These are phyloP conservation scores for Sanghuangporus weigelae DNA, from an alignment of 1,284 basidiomycete species.

Conservation along the genomic window DNA sequence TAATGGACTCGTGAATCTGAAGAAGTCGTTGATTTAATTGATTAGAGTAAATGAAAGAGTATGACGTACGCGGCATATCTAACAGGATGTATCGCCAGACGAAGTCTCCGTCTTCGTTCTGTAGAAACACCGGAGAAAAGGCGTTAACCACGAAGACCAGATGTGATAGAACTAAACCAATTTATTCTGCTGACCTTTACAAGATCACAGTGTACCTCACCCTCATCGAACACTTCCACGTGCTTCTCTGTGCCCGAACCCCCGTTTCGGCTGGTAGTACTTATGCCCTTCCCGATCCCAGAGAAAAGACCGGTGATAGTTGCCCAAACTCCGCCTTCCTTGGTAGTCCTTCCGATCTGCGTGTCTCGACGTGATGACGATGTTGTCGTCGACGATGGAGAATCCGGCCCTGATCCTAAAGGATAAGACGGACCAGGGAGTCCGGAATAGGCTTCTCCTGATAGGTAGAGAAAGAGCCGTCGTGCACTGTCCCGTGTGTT, in stretches of 20 bases:
- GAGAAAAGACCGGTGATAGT: slow-evolving; percentile 65
- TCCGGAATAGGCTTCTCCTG: slow-evolving; percentile 41
- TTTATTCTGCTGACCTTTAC: slow-evolving; percentile 47
- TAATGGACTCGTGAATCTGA: slow-evolving; percentile 59
- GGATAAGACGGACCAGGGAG: slow-evolving; percentile 14
- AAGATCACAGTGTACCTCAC: slow-evolving; percentile 75
- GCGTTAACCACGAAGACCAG: background rate
- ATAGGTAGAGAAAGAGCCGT: slow-evolving; percentile 62
- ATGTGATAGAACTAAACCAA: background rate
- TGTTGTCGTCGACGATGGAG: slow-evolving; percentile 22
- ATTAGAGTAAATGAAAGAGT: background rate
- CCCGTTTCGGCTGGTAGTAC: slow-evolving; percentile 23
- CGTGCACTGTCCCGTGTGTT: slow-evolving; percentile 41
- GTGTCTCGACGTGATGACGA: slow-evolving; percentile 27
- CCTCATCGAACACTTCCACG: slow-evolving; percentile 48
- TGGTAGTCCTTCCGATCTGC: slow-evolving; percentile 26
- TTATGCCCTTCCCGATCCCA: slow-evolving; percentile 46
- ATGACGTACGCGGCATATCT: slow-evolving; percentile 67
- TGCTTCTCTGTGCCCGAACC: background rate
- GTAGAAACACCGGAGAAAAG: slow-evolving; percentile 19
- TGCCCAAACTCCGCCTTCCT: slow-evolving; percentile 38
- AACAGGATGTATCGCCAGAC: slow-evolving; percentile 72
- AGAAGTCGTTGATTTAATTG: slow-evolving; percentile 13
- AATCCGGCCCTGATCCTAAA: background rate
- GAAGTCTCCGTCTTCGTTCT: slow-evolving; percentile 75